Conservation (phyloP, 495 filamentous ascomycete species). For the Neurospora terricola region DNA sequence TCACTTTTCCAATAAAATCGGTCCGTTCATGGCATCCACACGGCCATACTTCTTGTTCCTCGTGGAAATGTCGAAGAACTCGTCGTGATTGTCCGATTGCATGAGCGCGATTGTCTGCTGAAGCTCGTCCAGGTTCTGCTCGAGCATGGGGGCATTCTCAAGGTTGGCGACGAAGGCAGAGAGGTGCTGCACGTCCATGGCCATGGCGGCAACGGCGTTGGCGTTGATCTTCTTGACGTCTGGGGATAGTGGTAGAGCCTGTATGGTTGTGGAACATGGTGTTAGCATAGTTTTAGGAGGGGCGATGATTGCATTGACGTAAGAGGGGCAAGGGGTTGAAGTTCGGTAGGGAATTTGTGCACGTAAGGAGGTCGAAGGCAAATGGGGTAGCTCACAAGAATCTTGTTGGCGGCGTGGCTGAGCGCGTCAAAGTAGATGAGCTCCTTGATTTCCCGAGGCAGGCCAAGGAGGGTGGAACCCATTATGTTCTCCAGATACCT, state of each 20-base stretch:
- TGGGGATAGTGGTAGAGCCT: conserved; percentile 73
- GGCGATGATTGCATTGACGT: neutral
- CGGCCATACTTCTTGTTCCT: conserved; percentile 86
- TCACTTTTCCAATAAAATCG: conserved; percentile 80
- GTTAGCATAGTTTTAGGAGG: neutral
- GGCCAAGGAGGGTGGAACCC: conserved; percentile 80
- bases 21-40: conserved; percentile 84
- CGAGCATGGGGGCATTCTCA: conserved; percentile 63
- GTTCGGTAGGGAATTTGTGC: conserved; percentile 1
- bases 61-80: conserved; percentile 83
- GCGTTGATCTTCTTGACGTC: conserved; percentile 78
- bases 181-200: conserved; percentile 74
- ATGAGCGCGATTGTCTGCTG: conserved; percentile 82
- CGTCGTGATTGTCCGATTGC: conserved; percentile 78
- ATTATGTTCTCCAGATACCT: conserved; percentile 93
- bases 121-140: conserved; percentile 82
- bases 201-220: conserved; percentile 69
- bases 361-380: neutral
- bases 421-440: conserved; percentile 96
- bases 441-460: conserved; percentile 91
- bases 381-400: conserved; percentile 47
- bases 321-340: neutral
- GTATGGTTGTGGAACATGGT: neutral
- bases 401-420: conserved; percentile 77
- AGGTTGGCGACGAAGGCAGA: conserved; percentile 76